Base-by-base conservation (phyloP, 140 eudicot genomes). In the Flaveria floridana region DNA sequence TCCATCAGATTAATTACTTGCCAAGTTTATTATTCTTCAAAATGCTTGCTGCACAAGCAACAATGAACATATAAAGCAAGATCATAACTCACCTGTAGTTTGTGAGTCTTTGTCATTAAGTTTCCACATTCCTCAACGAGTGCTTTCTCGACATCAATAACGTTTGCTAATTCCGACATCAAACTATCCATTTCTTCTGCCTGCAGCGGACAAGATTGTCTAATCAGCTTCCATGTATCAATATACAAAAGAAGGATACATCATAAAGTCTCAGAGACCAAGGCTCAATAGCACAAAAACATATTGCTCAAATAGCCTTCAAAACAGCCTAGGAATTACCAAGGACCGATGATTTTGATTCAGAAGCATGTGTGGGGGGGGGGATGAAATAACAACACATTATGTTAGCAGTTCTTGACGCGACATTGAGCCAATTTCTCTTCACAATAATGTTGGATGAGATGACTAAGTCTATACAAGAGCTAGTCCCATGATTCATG, bases 51-150 rank as follows among this genome's bases (percentile, higher is more conserved):
- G 7, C 70, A 74, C 51, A 72, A 72, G 53, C 51, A 58, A 34
- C 30, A 47, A 34, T 4, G 2, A 41, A 16, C 18, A 3, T 13
- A 56, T 0, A 41, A 28, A 52, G 26, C 11, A 70, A 46, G 28
- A 65, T 47, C 28, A 77, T 46, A 19, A 47, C 18, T 25, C 39
- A 89, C 96, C 89, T 91, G 95, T 70, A 85, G 73, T 65, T 65
- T 48, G 58, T 73, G 64, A 18, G 87, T 80, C 63, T 88, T 87
- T 41, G 66, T 68, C 82, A 91, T 58, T 21, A 86, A 70, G 73
- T 78, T 86, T 21, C 97, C 91, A 68, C 93, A 88, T 74, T 91
- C 97, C 57, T 83, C 84, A 44, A 86, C 74, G 6, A 79, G 65
- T 51, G 85, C 80, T 75, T 78, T 82, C 80, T 86, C 93, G 23